Percentiles rank a stretch among this genome's conserved stretches.
These are phyloP conservation scores for Haplosporangium sp. DNA, from an alignment of 371 early-diverging fungal genomes.

Conservation along the genomic window DNA sequence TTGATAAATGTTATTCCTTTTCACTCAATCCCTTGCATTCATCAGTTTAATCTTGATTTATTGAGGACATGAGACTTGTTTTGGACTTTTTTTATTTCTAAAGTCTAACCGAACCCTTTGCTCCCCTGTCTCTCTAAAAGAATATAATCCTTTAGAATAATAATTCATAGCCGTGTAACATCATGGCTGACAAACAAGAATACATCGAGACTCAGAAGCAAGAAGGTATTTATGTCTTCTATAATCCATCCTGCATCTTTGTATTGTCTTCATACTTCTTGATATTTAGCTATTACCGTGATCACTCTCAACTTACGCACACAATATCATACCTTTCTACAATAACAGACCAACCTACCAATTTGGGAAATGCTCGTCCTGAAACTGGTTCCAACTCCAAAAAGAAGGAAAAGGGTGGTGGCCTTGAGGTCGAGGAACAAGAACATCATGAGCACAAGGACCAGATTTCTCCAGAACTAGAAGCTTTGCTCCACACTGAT, in stretches of 20 bases:
- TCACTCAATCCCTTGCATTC: too few relatives aligned
- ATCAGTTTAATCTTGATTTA: too few relatives aligned
- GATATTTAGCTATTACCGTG: not conserved
- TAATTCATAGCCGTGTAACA: not conserved
- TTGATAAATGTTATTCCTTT: not conserved
- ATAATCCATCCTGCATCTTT: not conserved
- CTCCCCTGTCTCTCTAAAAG: not conserved
- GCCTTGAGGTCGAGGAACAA: constrained; percentile 61
- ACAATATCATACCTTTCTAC: not conserved
- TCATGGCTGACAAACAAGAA: constrained; percentile 15
- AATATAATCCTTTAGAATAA: not conserved
- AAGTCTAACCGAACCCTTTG: too few relatives aligned
- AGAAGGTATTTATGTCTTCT: not conserved
- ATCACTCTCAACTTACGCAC: not conserved
- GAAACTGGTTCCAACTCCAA: not conserved
- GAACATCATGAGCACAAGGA: constrained; percentile 76
- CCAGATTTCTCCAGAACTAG: constrained; percentile 77
- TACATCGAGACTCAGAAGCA: constrained; percentile 4
- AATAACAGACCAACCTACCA: constrained; percentile 1
- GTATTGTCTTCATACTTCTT: not conserved
- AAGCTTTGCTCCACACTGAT: constrained; percentile 76
- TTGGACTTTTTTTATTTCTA: too few relatives aligned
- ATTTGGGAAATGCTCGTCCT: constrained; percentile 4
- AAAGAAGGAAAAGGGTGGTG: constrained; percentile 29
- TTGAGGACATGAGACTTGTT: not conserved